Evolutionary conservation across 371 early-diverging fungal species (phyloP), one percentile per base, ranked within the genome.

Genomic region (Mortierella sp.): DNA sequence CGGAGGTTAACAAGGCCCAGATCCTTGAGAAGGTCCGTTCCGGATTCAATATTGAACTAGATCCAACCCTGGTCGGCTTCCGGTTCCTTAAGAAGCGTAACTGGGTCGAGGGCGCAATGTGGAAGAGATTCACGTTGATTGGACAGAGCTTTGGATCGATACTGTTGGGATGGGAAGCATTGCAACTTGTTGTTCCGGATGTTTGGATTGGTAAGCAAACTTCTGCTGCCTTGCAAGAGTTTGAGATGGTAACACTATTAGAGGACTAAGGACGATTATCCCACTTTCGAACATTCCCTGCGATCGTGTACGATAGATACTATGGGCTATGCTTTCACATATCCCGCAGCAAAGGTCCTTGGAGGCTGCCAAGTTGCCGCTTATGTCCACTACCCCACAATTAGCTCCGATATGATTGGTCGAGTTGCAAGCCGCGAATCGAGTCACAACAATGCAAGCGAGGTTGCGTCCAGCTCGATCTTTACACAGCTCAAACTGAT

Each of bases 381-480:
- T 1, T 99, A 99, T 74, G 94, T 94, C 15, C 99, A 99, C 80
- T 99, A 99, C 67, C 99, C 99, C 2, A 91, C 93, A 4, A 95
- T 99, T 62, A 95, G 96, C 71, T 90, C 96, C n/a, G 99, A 99
- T 71, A 98, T 99, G 98, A 84, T 96, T 9, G 81, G 87, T 4
- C 89, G 87, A 43, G 95, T 99, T 4, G 84, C 89, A 50, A 87
- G 89, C 56, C 85, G 92, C 48, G 86, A 88, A 48, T 75, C 86
- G 0, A 86, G 85, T 21, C 88, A 91, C 70, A 95, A 93, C 73
- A 96, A 96, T 66, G 80, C 85, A 4, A 62, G 66, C 0, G 37
- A 53, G 9, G 81, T 95, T 4, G 87, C 93, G 1, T 48, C 75
- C 16, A 93, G 88, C 64, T 44, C 76, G 0, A 2, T 92, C 12